phyloP scores from a whole-genome alignment of 1,284 basidiomycete genomes.

The Papiliotrema nemorosa region DNA sequence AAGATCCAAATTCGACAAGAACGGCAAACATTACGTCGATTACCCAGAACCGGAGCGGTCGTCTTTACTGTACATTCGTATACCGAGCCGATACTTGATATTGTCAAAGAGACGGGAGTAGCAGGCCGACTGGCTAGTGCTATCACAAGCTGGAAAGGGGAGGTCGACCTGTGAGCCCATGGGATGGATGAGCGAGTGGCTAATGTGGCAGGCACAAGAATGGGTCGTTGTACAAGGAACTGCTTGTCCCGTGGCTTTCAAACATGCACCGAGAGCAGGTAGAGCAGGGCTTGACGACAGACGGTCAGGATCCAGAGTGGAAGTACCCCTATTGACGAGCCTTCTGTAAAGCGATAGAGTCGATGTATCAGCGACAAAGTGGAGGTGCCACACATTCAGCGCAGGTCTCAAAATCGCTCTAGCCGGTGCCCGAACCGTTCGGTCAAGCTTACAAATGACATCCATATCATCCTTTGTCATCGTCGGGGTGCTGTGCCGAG shows the following conservation, averaged over 20 bases:
- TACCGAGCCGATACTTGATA: not conserved
- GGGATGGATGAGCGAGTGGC: not conserved
- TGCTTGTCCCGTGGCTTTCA: not conserved
- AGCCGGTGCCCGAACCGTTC: no score
- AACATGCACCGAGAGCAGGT: constrained; percentile 1
- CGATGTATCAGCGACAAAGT: no score
- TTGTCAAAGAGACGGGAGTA: not conserved
- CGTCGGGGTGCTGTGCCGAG: no score
- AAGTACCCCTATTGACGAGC: constrained; percentile 6
- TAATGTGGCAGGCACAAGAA: constrained; percentile 2
- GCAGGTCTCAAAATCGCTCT: no score
- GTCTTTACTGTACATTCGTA: not conserved
- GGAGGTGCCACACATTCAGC: no score
- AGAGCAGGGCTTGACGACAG: not conserved
- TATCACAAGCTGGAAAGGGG: constrained; percentile 4
- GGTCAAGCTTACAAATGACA: no score
- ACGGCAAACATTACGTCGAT: not conserved
- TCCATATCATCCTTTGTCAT: no score
- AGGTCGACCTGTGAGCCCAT: not conserved
- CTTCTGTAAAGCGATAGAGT: no score
- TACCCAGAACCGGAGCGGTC: not conserved
- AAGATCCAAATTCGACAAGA: constrained; percentile 1
- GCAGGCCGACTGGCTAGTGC: constrained; percentile 1
- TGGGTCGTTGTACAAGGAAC: constrained; percentile 1
- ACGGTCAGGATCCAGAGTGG: constrained; percentile 3